Conservation (phyloP, 192 early-diverging fungal genomes). For the Physocladia obscura region DNA sequence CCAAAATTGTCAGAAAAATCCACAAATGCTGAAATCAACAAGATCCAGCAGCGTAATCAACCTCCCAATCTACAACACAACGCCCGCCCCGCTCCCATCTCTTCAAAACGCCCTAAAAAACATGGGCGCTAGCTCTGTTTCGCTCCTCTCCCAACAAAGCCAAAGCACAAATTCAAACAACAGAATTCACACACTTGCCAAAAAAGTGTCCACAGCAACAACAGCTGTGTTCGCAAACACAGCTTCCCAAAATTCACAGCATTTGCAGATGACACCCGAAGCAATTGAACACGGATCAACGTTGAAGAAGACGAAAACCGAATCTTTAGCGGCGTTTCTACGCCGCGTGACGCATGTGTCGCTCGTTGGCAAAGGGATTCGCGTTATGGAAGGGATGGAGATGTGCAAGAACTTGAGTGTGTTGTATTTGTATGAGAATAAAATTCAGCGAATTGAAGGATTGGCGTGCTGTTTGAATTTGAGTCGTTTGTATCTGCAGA, state of each 20-base stretch:
- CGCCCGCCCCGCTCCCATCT: constrained; percentile 8
- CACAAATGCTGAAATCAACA: constrained; percentile 9
- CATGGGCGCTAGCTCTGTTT: constrained; percentile 1
- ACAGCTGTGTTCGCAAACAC: background rate
- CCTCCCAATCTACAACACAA: background rate
- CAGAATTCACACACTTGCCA: background rate
- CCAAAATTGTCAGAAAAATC: background rate
- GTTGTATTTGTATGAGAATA: constrained; percentile 57
- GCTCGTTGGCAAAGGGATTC: constrained; percentile 41
- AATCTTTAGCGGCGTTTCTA: constrained; percentile 44
- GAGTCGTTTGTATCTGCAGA: constrained; percentile 43
- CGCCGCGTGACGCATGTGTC: constrained; percentile 46
- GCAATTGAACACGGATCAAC: constrained; percentile 42
- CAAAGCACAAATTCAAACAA: background rate
- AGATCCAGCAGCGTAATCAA: background rate
- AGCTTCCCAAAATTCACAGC: background rate
- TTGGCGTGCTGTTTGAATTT: constrained; percentile 38
- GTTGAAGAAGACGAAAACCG: constrained; percentile 34
- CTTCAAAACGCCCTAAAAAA: constrained; percentile 2
- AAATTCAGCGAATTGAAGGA: constrained; percentile 42
- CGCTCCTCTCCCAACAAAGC: constrained; percentile 7
- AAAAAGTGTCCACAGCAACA: background rate
- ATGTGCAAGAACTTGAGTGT: constrained; percentile 45
- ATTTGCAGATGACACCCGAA: constrained; percentile 34
- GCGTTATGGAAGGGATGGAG: constrained; percentile 42